Evolutionary conservation across 768 basidiomycete genomes (phyloP).

Genomic region (Krasilnikovozyma curviuscula): DNA sequence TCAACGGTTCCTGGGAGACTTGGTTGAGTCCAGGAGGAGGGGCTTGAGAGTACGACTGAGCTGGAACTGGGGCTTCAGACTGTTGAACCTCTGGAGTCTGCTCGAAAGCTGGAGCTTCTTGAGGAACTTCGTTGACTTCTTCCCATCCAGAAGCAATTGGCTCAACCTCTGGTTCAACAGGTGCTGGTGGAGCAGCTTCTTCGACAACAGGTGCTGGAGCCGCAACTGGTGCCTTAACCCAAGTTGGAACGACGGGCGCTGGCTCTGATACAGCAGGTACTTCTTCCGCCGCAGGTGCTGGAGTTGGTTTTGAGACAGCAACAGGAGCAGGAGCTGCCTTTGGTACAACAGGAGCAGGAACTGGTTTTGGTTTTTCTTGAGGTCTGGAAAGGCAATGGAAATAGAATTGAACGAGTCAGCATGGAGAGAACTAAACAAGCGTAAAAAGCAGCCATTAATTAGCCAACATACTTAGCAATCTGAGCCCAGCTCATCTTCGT

Average conservation of each 20-base stretch:
- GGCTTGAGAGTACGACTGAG: not conserved
- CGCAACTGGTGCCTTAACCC: too few species aligned
- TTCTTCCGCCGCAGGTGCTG: constrained; percentile 13
- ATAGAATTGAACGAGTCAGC: too few species aligned
- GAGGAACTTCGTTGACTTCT: not conserved
- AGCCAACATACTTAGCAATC: constrained; percentile 25
- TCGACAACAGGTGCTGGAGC: constrained; percentile 15
- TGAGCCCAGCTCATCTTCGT: constrained; percentile 28
- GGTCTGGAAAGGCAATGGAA: constrained; percentile 1
- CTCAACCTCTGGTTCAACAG: too few species aligned
- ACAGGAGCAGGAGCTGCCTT: constrained; percentile 12
- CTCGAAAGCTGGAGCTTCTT: not conserved
- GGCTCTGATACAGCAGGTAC: not conserved
- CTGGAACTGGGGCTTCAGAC: not conserved
- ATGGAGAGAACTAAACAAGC: not conserved
- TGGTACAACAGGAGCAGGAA: constrained; percentile 12
- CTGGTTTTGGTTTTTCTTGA: constrained; percentile 19
- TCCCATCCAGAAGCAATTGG: not conserved
- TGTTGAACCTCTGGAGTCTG: constrained; percentile 1
- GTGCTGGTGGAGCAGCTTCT: constrained; percentile 2
- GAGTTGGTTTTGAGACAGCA: constrained; percentile 12
- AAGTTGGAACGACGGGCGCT: not conserved
- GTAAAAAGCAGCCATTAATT: not conserved
- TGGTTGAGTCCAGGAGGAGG: constrained; percentile 26
- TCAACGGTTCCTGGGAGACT: constrained; percentile 7